These are phyloP conservation scores for Azolla pinnata DNA, from an alignment of 75 land plant species.

Conservation along the genomic window DNA sequence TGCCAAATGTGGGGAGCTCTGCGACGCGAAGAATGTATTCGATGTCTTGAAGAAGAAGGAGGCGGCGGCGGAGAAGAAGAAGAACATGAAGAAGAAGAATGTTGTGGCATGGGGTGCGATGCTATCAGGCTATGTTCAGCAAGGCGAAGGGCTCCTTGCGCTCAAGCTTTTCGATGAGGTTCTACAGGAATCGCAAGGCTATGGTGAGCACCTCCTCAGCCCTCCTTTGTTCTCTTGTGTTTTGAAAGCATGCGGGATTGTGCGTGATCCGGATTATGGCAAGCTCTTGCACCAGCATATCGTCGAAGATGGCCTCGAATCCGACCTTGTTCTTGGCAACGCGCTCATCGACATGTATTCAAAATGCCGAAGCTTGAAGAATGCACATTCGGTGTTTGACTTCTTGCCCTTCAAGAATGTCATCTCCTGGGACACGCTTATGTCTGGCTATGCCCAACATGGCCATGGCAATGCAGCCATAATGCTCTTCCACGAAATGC, in stretches of 20 bases:
- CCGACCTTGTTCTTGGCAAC: conserved; percentile 21
- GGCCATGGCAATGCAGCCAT: conserved; percentile 23
- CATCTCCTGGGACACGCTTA: conserved; percentile 11
- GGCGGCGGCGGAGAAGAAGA: too few species aligned
- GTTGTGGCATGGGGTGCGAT: too few species aligned
- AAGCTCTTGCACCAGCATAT: conserved; percentile 32
- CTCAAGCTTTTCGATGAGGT: too few species aligned
- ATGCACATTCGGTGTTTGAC: conserved; percentile 6
- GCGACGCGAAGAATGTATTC: too few species aligned
- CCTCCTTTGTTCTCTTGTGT: too few species aligned
- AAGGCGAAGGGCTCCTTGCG: too few species aligned
- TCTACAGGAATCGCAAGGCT: too few species aligned
- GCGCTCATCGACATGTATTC: conserved; percentile 40
- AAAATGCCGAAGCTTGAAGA: neutral
- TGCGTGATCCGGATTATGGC: conserved; percentile 24
- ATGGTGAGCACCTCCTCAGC: too few species aligned
- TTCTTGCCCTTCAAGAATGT: conserved; percentile 10
- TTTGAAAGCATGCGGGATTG: conserved; percentile 43
- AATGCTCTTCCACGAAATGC: conserved; percentile 27
- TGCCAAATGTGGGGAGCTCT: too few species aligned
- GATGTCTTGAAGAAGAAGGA: too few species aligned
- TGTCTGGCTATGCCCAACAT: conserved; percentile 10
- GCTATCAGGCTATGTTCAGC: too few species aligned
- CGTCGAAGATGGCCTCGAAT: conserved; percentile 22
- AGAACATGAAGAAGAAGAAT: too few species aligned